Percentiles rank a stretch among this genome's conserved stretches.
Evolutionary conservation across 805 yeast species (phyloP).

Genomic region (Torulaspora microellipsoides): DNA sequence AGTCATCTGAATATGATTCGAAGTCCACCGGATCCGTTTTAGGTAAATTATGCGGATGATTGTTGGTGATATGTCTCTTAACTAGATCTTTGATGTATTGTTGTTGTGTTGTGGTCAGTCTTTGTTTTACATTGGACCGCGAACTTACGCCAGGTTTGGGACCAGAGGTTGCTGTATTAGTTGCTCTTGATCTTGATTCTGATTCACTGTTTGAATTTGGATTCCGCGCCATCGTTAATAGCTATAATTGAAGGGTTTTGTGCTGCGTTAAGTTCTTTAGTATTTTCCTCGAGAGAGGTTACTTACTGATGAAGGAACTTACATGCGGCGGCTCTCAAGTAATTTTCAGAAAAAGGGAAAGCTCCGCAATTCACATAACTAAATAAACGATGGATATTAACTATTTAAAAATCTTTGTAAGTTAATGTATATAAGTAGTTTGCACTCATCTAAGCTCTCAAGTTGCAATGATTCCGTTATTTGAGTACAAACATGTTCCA

Average conservation of each 20-base stretch:
- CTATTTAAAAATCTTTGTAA: constrained; percentile 14
- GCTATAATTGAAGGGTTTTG: no score
- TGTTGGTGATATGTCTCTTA: constrained; percentile 64
- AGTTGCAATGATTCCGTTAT: constrained; percentile 8
- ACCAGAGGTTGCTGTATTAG: constrained; percentile 7
- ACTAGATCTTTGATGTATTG: constrained; percentile 61
- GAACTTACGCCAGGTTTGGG: constrained; percentile 43
- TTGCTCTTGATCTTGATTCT: constrained; percentile 22
- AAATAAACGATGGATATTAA: neutral
- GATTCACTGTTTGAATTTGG: constrained; percentile 31
- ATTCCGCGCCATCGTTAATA: constrained; percentile 19
- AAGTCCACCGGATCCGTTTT: constrained; percentile 64
- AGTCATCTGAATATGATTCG: constrained; percentile 51
- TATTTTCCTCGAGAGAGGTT: no score
- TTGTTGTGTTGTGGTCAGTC: constrained; percentile 58
- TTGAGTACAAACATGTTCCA: constrained; percentile 12
- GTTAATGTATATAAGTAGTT: constrained; percentile 15
- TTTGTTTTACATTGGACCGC: constrained; percentile 41
- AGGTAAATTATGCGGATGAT: constrained; percentile 60
- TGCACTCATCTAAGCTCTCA: constrained; percentile 3
- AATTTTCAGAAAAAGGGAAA: neutral
- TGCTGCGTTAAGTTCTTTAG: no score
- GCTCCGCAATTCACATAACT: no score
- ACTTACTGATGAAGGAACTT: no score
- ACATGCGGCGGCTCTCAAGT: no score